Evolutionary conservation across 169 alveolate genomes (phyloP).

Genomic region (Plasmodium yoelii): DNA sequence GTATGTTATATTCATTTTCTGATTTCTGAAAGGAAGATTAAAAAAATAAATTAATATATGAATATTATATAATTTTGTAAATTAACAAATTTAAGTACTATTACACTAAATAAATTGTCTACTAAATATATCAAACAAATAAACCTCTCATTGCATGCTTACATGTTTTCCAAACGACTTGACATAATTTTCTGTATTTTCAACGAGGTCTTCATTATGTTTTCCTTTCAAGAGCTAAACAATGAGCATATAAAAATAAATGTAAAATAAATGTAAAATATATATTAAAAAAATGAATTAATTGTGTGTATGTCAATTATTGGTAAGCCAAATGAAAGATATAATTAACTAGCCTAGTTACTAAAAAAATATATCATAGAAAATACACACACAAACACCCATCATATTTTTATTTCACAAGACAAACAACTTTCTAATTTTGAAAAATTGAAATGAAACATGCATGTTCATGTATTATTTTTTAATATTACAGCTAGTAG

Average conservation of each 20-base stretch:
- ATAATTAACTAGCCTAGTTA: neutral
- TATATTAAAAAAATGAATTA: neutral
- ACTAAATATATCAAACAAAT: neutral
- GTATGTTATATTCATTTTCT: conserved; percentile 28
- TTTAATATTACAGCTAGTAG: conserved; percentile 46
- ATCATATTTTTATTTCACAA: no score
- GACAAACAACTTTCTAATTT: neutral
- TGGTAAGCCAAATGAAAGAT: neutral
- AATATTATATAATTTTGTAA: neutral
- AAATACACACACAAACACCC: no score
- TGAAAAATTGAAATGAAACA: neutral
- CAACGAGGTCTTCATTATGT: conserved; percentile 46
- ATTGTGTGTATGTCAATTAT: neutral
- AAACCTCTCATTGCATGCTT: neutral
- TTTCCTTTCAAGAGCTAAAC: conserved; percentile 65
- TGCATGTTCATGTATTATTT: neutral
- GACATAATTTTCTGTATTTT: conserved; percentile 46
- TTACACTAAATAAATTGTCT: neutral
- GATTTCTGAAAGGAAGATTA: conserved; percentile 19
- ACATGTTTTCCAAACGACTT: conserved; percentile 61
- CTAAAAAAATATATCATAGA: no score
- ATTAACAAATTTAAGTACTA: neutral
- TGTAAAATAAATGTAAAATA: neutral
- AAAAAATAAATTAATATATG: neutral
- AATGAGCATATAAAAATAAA: neutral